Percentiles rank a stretch among this genome's conserved stretches.
phyloP scores from a whole-genome alignment of 2,329 filamentous ascomycete species.

The Clonostachys sp. region DNA sequence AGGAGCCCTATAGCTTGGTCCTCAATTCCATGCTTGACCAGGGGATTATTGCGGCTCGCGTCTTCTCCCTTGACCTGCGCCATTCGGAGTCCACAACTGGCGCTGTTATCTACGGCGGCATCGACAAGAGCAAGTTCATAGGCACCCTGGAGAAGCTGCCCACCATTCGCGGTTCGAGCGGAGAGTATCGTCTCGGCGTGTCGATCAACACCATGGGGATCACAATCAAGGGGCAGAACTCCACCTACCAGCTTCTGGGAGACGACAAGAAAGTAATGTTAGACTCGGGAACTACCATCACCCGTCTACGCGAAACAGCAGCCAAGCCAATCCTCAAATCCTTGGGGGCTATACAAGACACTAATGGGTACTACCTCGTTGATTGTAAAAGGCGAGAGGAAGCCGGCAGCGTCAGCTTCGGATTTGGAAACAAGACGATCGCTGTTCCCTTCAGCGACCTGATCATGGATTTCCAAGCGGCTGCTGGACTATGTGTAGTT shows the following conservation, averaged over 20 bases:
- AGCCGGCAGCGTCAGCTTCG: slow-evolving; percentile 40
- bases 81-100: slow-evolving; percentile 34
- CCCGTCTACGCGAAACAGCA: slow-evolving; percentile 34
- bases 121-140: slow-evolving; percentile 46
- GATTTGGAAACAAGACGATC: slow-evolving; percentile 34
- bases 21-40: slow-evolving; percentile 42
- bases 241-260: slow-evolving; percentile 12
- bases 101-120: slow-evolving; percentile 47
- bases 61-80: slow-evolving; percentile 46
- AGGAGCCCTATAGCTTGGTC: slow-evolving; percentile 46
- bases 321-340: slow-evolving; percentile 34
- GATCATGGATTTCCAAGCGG: slow-evolving; percentile 34
- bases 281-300: slow-evolving; percentile 48
- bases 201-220: slow-evolving; percentile 22
- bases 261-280: slow-evolving; percentile 37
- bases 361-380: slow-evolving; percentile 37
- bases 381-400: slow-evolving; percentile 30
- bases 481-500: slow-evolving; percentile 28
- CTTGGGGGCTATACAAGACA: slow-evolving; percentile 33
- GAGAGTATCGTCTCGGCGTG: slow-evolving; percentile 29
- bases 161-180: slow-evolving; percentile 29
- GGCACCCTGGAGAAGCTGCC: slow-evolving; percentile 36
- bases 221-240: slow-evolving; percentile 7
- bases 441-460: slow-evolving; percentile 41
- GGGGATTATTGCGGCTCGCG: slow-evolving; percentile 41